phyloP scores from a whole-genome alignment of 176 grass and related monocot genomes.

The Melocanna baccifera region DNA sequence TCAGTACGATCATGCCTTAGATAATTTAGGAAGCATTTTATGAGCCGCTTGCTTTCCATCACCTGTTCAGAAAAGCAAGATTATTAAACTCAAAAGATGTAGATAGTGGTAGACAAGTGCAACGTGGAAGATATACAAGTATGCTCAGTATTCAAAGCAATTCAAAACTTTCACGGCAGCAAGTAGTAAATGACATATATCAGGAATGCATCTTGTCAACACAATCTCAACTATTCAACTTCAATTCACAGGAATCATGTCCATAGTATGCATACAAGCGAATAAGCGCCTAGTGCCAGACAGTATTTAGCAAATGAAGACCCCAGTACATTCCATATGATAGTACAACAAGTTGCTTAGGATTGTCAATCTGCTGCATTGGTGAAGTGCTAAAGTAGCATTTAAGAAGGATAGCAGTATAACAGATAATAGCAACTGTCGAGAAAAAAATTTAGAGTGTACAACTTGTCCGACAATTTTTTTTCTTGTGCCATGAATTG shows the following conservation, averaged over 20 bases:
- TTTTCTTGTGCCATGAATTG: background rate
- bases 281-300: background rate
- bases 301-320: constrained; percentile 6
- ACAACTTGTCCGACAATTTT: background rate
- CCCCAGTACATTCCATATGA: background rate
- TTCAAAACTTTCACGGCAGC: background rate
- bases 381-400: background rate
- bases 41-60: constrained; percentile 96
- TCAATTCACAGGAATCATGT: background rate
- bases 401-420: background rate
- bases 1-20: constrained; percentile 80
- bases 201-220: background rate
- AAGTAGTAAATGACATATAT: background rate
- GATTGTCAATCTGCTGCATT: background rate
- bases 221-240: background rate
- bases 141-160: background rate
- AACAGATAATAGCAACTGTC: background rate
- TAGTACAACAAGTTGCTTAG: background rate
- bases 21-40: constrained; percentile 98
- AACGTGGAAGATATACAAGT: background rate
- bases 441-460: background rate
- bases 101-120: background rate
- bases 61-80: constrained; percentile 54
- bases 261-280: background rate
- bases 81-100: background rate